Evolutionary conservation across 73 alveolate species (phyloP).

Genomic region (Uronychia setigera): DNA sequence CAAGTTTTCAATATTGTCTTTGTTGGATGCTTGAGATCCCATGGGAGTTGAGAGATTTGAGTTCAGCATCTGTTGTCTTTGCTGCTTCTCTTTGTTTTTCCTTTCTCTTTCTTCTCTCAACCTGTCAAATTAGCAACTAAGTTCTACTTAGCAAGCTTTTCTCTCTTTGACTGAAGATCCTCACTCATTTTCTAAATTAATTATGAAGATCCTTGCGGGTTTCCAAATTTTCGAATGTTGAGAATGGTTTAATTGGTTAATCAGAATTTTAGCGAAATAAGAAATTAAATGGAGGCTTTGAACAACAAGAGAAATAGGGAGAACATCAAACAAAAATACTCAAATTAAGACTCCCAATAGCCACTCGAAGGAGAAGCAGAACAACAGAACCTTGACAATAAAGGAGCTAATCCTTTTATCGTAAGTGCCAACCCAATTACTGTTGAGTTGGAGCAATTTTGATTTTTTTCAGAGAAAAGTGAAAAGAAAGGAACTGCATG

Average conservation of each 20-base stretch:
- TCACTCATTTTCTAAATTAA: background rate
- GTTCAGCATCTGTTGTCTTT: background rate
- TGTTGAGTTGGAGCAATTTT: constrained; percentile 26
- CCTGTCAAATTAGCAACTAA: background rate
- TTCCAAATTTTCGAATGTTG: background rate
- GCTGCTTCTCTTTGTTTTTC: background rate
- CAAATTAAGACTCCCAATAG: background rate
- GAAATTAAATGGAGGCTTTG: constrained; percentile 26
- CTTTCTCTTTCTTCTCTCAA: background rate
- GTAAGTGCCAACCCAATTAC: too few relatives aligned
- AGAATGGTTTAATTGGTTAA: background rate
- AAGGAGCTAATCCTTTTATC: background rate
- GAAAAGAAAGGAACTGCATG: constrained; percentile 59
- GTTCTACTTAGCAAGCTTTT: background rate
- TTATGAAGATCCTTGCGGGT: background rate
- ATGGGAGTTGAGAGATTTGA: background rate
- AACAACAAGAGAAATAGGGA: constrained; percentile 46
- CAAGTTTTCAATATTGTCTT: background rate
- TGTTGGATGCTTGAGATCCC: background rate
- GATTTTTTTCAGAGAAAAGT: constrained; percentile 45
- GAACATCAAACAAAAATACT: constrained; percentile 6
- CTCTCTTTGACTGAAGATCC: background rate
- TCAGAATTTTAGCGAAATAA: background rate
- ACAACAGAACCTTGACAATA: background rate
- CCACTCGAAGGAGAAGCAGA: background rate